Conservation (phyloP, 2,329 filamentous ascomycete species). For the Venturiaceae sp. region DNA sequence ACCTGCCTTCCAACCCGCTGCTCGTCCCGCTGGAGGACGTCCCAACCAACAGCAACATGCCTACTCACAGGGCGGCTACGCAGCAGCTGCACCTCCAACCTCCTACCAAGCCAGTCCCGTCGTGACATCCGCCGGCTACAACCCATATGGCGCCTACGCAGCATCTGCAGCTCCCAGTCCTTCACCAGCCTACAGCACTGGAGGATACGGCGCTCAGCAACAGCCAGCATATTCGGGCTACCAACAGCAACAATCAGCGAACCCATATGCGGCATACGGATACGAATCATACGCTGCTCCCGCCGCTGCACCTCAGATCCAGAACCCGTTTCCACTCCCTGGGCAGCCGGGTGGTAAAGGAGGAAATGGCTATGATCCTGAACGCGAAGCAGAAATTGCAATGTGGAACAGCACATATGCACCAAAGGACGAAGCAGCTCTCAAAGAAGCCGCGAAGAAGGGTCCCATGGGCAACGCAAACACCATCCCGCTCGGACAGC, state of each 20-base stretch:
- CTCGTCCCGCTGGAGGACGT: neutral
- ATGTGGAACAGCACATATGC: slow-evolving; percentile 91
- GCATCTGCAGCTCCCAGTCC: neutral
- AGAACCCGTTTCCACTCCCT: slow-evolving; percentile 70
- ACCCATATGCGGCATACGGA: slow-evolving; percentile 12
- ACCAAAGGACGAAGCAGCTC: slow-evolving; percentile 44
- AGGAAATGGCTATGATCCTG: slow-evolving; percentile 48
- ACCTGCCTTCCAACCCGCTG: neutral
- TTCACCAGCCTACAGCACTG: neutral
- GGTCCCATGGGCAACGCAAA: slow-evolving; percentile 33
- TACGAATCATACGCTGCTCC: slow-evolving; percentile 34
- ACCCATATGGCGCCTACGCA: neutral
- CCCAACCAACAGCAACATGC: neutral
- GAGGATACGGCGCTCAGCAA: slow-evolving; percentile 1
- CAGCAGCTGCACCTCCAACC: neutral
- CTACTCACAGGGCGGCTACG: neutral
- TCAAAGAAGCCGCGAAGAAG: slow-evolving; percentile 15
- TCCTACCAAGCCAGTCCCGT: slow-evolving; percentile 20
- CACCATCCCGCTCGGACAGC: slow-evolving; percentile 13
- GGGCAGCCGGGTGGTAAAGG: slow-evolving; percentile 29
- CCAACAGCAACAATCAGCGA: neutral
- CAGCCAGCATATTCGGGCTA: neutral
- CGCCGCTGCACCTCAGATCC: slow-evolving; percentile 53
- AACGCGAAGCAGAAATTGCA: slow-evolving; percentile 84
- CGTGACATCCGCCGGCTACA: neutral